Conservation (phyloP, 352 stramenopile genomes). For the Detonula confervacea region DNA sequence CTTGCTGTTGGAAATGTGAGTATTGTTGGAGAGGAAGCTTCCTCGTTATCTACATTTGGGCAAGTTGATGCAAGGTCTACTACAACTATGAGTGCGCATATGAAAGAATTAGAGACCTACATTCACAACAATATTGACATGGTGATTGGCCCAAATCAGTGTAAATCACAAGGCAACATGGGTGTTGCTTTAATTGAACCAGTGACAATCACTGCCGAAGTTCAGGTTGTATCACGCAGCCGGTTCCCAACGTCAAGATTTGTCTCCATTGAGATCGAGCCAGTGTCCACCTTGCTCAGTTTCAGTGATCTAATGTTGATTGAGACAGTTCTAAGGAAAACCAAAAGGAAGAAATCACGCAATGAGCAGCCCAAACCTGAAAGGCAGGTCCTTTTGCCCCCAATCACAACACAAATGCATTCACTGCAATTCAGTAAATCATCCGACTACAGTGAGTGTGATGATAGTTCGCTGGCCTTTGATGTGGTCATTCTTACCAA, state of each 20-base stretch:
- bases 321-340: conserved; percentile 58
- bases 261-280: conserved; percentile 75
- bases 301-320: conserved; percentile 80
- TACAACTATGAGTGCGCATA: conserved; percentile 33
- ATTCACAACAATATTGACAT: conserved; percentile 44
- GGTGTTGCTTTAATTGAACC: conserved; percentile 76
- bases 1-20: conserved; percentile 67
- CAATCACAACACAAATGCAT: conserved; percentile 15
- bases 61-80: conserved; percentile 32
- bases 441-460: conserved; percentile 23
- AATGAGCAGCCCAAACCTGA: conserved; percentile 19
- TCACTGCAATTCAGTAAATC: conserved; percentile 27
- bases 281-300: conserved; percentile 73
- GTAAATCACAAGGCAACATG: conserved; percentile 22
- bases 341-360: conserved; percentile 22
- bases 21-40: conserved; percentile 38
- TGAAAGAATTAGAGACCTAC: conserved; percentile 39
- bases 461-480: conserved; percentile 23
- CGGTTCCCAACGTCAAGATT: conserved; percentile 67
- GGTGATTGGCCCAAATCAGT: conserved; percentile 30
- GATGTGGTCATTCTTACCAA: conserved; percentile 52
- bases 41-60: conserved; percentile 4
- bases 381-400: background rate
- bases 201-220: conserved; percentile 71
- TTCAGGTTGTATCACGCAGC: conserved; percentile 32